Conservation (phyloP, 1,284 basidiomycete genomes). For the Golubevia pallescens region DNA sequence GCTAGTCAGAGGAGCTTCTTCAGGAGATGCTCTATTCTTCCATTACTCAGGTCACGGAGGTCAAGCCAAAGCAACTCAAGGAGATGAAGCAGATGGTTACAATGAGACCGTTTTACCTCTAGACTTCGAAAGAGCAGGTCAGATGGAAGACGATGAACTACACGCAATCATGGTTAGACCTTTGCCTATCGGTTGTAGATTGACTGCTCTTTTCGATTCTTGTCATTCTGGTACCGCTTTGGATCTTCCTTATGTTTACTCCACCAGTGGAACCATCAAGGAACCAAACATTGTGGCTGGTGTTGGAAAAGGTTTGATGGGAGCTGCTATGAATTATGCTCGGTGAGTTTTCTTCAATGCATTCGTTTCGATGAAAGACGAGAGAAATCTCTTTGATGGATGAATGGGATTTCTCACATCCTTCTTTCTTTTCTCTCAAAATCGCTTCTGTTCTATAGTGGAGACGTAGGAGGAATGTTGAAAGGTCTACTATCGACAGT, state of each 20-base stretch:
- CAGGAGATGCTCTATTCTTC: slow-evolving; percentile 63
- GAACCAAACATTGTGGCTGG: slow-evolving; percentile 50
- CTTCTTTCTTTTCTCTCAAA: slow-evolving; percentile 6
- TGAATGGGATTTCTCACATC: slow-evolving; percentile 1
- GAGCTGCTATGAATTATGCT: slow-evolving; percentile 57
- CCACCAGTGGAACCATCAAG: slow-evolving; percentile 62
- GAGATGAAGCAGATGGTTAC: slow-evolving; percentile 62
- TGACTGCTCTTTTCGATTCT: slow-evolving; percentile 53
- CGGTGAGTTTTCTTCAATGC: slow-evolving; percentile 49
- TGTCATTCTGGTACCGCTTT: slow-evolving; percentile 63
- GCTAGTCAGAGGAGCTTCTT: slow-evolving; percentile 51
- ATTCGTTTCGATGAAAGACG: neutral
- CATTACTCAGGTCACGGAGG: slow-evolving; percentile 54
- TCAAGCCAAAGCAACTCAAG: slow-evolving; percentile 55
- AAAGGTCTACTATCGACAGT: slow-evolving; percentile 39
- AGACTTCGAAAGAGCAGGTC: slow-evolving; percentile 54
- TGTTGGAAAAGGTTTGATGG: slow-evolving; percentile 58
- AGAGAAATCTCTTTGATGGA: no score
- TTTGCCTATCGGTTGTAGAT: slow-evolving; percentile 48
- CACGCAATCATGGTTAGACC: slow-evolving; percentile 59
- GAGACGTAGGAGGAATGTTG: slow-evolving; percentile 6
- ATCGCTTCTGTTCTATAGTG: neutral
- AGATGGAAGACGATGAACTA: slow-evolving; percentile 63
- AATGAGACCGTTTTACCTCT: slow-evolving; percentile 63
- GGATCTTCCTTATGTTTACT: slow-evolving; percentile 62